A percentile compares a stretch with the other conserved stretches of the same genome.
phyloP scores from a whole-genome alignment of 129 eudicot species.

The Ambrosia artemisiifolia region DNA sequence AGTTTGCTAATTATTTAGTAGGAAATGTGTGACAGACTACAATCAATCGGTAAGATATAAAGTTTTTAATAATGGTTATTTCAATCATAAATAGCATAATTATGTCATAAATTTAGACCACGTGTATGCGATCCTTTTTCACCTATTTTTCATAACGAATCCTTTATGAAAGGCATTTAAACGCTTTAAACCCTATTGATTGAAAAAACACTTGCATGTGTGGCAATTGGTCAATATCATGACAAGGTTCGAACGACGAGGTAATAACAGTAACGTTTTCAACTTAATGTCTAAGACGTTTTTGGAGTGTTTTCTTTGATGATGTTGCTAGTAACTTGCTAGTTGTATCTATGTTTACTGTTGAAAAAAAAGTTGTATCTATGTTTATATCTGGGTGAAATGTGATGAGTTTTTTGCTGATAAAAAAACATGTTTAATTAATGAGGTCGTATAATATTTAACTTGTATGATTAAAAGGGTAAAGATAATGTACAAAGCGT shows the following conservation, averaged over 20 bases:
- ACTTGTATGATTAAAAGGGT: too few species aligned
- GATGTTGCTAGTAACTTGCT: too few species aligned
- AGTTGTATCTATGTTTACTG: too few species aligned
- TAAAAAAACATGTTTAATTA: too few species aligned
- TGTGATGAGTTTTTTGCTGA: too few species aligned
- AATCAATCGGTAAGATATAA: not conserved
- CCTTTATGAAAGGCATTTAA: slow-evolving; percentile 3
- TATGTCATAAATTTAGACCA: not conserved
- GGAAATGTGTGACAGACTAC: slow-evolving; percentile 4
- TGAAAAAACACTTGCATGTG: not conserved
- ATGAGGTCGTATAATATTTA: too few species aligned
- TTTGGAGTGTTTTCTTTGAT: too few species aligned
- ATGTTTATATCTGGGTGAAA: too few species aligned
- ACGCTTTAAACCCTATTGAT: not conserved
- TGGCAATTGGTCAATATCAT: not conserved
- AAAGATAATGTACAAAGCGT: too few species aligned
- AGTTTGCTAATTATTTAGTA: not conserved
- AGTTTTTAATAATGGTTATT: slow-evolving; percentile 1
- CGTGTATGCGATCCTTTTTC: not conserved
- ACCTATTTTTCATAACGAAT: not conserved
- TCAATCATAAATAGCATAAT: not conserved
- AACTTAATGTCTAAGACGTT: too few species aligned
- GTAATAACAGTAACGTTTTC: not conserved
- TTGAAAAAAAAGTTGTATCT: too few species aligned
- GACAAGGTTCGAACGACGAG: not conserved